phyloP scores from a whole-genome alignment of 768 basidiomycete species.

The Leccinum disarticulatum region DNA sequence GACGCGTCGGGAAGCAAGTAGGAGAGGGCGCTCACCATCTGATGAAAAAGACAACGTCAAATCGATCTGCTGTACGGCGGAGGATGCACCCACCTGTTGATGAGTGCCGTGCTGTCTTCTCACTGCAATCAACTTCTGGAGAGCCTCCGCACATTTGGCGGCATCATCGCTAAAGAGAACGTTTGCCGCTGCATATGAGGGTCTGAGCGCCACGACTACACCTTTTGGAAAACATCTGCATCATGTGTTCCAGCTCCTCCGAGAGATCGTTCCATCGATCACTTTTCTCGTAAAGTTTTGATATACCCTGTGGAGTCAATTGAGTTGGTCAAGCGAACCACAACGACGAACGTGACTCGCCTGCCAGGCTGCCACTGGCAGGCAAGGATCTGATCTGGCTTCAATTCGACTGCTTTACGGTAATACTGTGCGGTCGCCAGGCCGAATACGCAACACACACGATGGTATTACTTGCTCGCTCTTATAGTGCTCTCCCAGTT shows the following conservation, averaged over 20 bases:
- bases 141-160: slow-evolving; percentile 72
- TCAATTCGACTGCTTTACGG: slow-evolving; percentile 68
- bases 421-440: slow-evolving; percentile 57
- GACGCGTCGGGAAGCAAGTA: slow-evolving; percentile 75
- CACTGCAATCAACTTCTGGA: slow-evolving; percentile 74
- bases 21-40: slow-evolving; percentile 69
- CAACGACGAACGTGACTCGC: slow-evolving; percentile 37
- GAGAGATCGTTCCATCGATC: slow-evolving; percentile 58
- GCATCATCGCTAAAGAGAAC: slow-evolving; percentile 60
- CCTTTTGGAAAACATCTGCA: slow-evolving; percentile 58
- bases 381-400: slow-evolving; percentile 70
- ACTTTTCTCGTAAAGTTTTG: slow-evolving; percentile 67
- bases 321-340: slow-evolving; percentile 8
- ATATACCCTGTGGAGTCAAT: slow-evolving; percentile 55
- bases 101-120: slow-evolving; percentile 60
- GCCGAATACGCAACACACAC: neutral
- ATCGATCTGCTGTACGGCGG: neutral
- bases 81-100: slow-evolving; percentile 45
- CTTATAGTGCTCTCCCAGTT: slow-evolving; percentile 65
- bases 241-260: slow-evolving; percentile 53
- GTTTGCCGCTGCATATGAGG: neutral
- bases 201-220: slow-evolving; percentile 33
- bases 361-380: slow-evolving; percentile 52
- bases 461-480: slow-evolving; percentile 81
- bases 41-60: slow-evolving; percentile 3